A percentile compares a stretch with the other conserved stretches of the same genome.
Evolutionary conservation across 2,329 filamentous ascomycete genomes (phyloP).

Genomic region (Huntiella decipiens): DNA sequence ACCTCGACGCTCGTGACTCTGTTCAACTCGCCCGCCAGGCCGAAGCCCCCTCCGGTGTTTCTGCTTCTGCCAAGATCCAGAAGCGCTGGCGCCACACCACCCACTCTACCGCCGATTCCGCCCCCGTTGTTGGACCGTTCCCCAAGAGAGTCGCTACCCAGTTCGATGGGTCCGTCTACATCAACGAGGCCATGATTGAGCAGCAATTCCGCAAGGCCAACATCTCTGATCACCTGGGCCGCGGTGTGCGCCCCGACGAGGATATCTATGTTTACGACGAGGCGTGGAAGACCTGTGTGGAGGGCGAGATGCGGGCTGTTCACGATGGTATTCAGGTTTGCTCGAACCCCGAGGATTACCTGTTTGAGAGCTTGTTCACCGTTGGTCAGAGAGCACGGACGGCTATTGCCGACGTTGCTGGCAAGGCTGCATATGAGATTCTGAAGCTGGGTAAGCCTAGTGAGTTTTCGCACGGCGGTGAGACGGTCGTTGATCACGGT

Average conservation of each 20-base stretch:
- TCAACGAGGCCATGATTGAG: constrained; percentile 28
- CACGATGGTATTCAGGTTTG: constrained; percentile 19
- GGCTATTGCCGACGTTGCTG: constrained; percentile 9
- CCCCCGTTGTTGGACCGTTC: constrained; percentile 18
- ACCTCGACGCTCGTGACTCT: constrained; percentile 1
- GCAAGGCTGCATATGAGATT: constrained; percentile 1
- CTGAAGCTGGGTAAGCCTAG: constrained; percentile 14
- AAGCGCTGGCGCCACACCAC: constrained; percentile 11
- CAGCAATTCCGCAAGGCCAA: constrained; percentile 25
- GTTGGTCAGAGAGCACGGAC: constrained; percentile 16
- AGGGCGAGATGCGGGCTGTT: constrained; percentile 12
- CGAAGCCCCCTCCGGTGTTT: constrained; percentile 4
- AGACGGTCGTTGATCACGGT: neutral
- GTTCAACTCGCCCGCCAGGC: constrained; percentile 7
- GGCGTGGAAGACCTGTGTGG: constrained; percentile 25
- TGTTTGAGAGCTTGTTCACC: constrained; percentile 34
- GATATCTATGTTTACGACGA: constrained; percentile 22
- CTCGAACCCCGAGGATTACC: constrained; percentile 24
- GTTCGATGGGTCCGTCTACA: constrained; percentile 21
- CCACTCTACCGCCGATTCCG: constrained; percentile 9
- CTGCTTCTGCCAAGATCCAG: constrained; percentile 12
- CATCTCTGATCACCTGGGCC: constrained; percentile 24
- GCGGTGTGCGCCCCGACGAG: constrained; percentile 20
- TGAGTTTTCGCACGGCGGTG: constrained; percentile 11
- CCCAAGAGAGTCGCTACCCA: constrained; percentile 24